Evolutionary conservation across 2,329 filamentous ascomycete species (phyloP).

Genomic region (Trichoderma cornu-damae): DNA sequence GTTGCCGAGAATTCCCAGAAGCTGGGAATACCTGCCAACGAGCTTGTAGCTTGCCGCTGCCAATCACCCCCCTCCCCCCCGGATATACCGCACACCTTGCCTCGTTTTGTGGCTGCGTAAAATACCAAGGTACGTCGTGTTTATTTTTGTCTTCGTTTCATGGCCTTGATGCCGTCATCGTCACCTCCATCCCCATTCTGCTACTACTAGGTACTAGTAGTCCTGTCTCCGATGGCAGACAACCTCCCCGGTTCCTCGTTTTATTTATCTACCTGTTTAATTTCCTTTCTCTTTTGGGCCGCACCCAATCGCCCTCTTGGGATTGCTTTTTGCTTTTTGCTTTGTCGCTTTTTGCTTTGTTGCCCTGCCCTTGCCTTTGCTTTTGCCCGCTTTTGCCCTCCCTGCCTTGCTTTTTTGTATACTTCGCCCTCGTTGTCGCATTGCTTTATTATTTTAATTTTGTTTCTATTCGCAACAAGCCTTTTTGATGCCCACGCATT

Average conservation of each 20-base stretch:
- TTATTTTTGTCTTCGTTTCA: background rate
- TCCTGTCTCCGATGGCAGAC: background rate
- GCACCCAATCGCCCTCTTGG: background rate
- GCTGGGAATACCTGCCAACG: conserved; percentile 3
- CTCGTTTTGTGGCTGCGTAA: conserved; percentile 11
- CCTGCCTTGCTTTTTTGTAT: background rate
- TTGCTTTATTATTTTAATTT: background rate
- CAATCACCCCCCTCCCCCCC: conserved; percentile 7
- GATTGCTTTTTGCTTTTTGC: background rate
- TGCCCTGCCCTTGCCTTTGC: background rate
- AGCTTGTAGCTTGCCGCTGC: conserved; percentile 8
- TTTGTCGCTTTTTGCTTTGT: background rate
- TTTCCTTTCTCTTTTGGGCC: conserved; percentile 7
- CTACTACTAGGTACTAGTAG: too few relatives aligned
- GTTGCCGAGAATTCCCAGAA: conserved; percentile 12
- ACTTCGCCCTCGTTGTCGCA: background rate
- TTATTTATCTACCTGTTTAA: background rate
- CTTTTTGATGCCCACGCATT: conserved; percentile 21
- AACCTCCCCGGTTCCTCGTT: conserved; percentile 1
- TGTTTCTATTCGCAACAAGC: background rate
- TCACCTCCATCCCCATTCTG: background rate
- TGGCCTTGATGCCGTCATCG: conserved; percentile 13
- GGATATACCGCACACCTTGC: background rate
- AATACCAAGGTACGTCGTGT: conserved; percentile 18
- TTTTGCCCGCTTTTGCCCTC: background rate